Percentiles rank a stretch among this genome's conserved stretches.
Conservation (phyloP, 768 basidiomycete species). For the Lanmaoa rubissima region DNA sequence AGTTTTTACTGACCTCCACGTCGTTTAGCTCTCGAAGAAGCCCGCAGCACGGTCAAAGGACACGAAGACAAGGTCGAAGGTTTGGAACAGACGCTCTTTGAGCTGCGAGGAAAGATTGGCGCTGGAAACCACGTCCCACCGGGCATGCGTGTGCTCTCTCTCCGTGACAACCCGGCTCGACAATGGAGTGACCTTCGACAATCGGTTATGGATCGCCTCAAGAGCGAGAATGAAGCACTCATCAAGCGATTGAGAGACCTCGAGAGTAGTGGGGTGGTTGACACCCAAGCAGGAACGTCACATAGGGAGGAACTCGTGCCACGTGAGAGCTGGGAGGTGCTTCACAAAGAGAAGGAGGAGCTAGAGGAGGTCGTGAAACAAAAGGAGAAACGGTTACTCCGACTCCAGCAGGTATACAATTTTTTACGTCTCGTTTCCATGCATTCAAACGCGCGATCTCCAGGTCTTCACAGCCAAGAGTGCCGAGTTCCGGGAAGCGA, state of each 20-base stretch:
- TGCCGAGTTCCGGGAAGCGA: constrained; percentile 88
- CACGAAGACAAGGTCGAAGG: constrained; percentile 57
- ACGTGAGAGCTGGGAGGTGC: constrained; percentile 73
- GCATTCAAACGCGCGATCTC: not conserved
- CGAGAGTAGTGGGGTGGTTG: constrained; percentile 41
- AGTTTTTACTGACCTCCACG: not conserved
- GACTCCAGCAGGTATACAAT: constrained; percentile 69
- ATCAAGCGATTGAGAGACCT: constrained; percentile 63
- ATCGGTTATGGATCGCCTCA: constrained; percentile 71
- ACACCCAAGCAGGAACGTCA: constrained; percentile 14
- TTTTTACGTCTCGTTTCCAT: not conserved
- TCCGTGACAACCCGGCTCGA: constrained; percentile 80
- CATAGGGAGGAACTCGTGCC: constrained; percentile 52
- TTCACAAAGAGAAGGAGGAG: constrained; percentile 65
- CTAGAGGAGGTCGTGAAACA: constrained; percentile 63
- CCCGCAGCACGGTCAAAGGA: constrained; percentile 33
- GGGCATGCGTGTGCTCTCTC: constrained; percentile 61
- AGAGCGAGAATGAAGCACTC: constrained; percentile 81
- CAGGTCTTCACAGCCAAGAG: constrained; percentile 84
- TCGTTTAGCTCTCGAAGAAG: constrained; percentile 44
- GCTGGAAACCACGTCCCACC: constrained; percentile 75
- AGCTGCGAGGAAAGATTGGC: constrained; percentile 73
- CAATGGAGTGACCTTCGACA: constrained; percentile 76
- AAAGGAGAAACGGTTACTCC: constrained; percentile 77
- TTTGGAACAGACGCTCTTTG: constrained; percentile 78